These are phyloP conservation scores for Lanmaoa rubissima DNA, from an alignment of 768 basidiomycete species.

Conservation along the genomic window DNA sequence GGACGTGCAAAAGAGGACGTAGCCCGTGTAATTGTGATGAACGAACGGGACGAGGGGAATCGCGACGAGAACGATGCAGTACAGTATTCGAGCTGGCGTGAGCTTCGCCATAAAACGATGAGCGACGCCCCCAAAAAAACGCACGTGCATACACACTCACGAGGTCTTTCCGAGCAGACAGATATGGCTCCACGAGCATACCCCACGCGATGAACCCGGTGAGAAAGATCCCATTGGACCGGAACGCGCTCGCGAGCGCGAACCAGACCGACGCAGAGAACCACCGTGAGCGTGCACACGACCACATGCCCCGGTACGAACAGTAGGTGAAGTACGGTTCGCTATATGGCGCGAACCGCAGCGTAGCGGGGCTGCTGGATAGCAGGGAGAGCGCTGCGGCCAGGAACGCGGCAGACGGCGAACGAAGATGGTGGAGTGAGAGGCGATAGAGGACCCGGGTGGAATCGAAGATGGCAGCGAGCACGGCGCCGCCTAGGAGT, in stretches of 20 bases:
- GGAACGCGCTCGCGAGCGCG: constrained; percentile 59
- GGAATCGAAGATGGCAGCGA: constrained; percentile 41
- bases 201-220: constrained; percentile 82
- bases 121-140: background rate
- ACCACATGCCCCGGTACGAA: constrained; percentile 55
- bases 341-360: constrained; percentile 69
- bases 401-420: constrained; percentile 57
- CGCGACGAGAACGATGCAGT: constrained; percentile 42
- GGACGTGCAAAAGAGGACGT: constrained; percentile 58
- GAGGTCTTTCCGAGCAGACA: constrained; percentile 35
- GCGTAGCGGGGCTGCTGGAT: constrained; percentile 74
- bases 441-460: constrained; percentile 54
- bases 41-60: constrained; percentile 65
- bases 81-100: constrained; percentile 30
- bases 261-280: constrained; percentile 58
- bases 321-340: constrained; percentile 87
- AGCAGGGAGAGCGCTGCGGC: constrained; percentile 69
- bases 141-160: constrained; percentile 16
- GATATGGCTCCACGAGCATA: constrained; percentile 52
- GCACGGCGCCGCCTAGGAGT: constrained; percentile 38
- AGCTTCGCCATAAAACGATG: constrained; percentile 29
- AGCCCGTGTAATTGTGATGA: constrained; percentile 67
- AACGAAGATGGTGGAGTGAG: constrained; percentile 54
- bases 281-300: constrained; percentile 43
- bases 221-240: constrained; percentile 77